phyloP scores from a whole-genome alignment of 805 yeast species.

The Kuraishia borneana region DNA sequence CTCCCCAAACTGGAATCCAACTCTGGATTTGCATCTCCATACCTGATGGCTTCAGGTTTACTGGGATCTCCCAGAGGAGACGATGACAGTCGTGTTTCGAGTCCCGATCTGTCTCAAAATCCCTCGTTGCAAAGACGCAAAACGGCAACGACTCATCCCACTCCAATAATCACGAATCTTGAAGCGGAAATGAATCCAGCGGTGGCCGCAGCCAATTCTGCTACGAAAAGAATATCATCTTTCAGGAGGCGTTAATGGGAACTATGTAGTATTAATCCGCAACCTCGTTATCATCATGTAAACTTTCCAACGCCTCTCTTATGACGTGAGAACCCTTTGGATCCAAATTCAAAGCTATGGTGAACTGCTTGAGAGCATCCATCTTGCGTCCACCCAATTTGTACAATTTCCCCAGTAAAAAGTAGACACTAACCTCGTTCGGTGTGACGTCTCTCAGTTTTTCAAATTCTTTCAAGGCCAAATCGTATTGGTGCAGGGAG shows the following conservation, averaged over 20 bases:
- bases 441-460: conserved; percentile 70
- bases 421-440: conserved; percentile 91
- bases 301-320: conserved; percentile 66
- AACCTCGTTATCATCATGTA: conserved; percentile 7
- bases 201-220: not conserved
- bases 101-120: not conserved
- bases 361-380: conserved; percentile 75
- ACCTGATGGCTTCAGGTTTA: conserved; percentile 51
- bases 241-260: conserved; percentile 1
- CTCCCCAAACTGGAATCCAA: conserved; percentile 25
- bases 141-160: conserved; percentile 8
- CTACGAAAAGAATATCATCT: conserved; percentile 1
- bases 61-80: conserved; percentile 8
- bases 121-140: conserved; percentile 4
- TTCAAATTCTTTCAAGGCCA: conserved; percentile 68
- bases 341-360: conserved; percentile 81
- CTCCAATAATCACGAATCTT: conserved; percentile 8
- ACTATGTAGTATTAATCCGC: not conserved
- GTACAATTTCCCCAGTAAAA: conserved; percentile 77
- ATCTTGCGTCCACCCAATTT: conserved; percentile 62
- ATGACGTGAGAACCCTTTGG: conserved; percentile 87
- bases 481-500: conserved; percentile 56
- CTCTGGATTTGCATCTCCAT: conserved; percentile 56
- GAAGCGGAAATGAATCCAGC: conserved; percentile 3
- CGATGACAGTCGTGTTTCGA: not conserved